A percentile compares a stretch with the other conserved stretches of the same genome.
Conservation (phyloP, 345 rosid genomes). For the Populus tremula region DNA sequence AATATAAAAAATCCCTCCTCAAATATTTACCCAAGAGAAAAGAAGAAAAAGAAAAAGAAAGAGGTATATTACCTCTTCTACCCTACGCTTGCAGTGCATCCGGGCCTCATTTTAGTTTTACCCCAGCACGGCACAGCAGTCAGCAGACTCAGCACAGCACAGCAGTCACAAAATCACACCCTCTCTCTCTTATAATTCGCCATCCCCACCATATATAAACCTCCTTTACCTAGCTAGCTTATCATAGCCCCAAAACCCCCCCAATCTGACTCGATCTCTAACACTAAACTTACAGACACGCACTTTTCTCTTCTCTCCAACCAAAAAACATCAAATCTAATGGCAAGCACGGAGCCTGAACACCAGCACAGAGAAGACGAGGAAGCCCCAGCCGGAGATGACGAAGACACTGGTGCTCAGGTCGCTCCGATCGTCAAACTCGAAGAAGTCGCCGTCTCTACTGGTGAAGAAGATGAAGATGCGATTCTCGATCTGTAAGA, state of each 20-base stretch:
- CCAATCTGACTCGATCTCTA: not conserved
- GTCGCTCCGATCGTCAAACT: slow-evolving; percentile 79
- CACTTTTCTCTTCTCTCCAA: not conserved
- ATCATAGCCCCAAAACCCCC: not conserved
- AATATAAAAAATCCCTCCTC: not conserved
- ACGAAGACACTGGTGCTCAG: slow-evolving; percentile 95
- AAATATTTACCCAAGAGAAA: not conserved
- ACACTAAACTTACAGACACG: not conserved
- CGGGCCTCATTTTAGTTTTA: no score
- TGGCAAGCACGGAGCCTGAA: slow-evolving; percentile 60
- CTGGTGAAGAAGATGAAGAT: slow-evolving; percentile 91
- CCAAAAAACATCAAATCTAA: slow-evolving; percentile 13
- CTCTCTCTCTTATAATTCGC: not conserved
- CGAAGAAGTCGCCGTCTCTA: slow-evolving; percentile 75
- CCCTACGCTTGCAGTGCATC: no score
- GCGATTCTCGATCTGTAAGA: slow-evolving; percentile 73
- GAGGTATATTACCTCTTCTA: no score
- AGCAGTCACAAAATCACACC: no score
- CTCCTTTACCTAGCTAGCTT: not conserved
- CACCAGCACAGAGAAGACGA: slow-evolving; percentile 60
- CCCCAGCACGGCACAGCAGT: no score
- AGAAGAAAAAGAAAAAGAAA: not conserved
- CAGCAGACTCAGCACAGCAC: no score
- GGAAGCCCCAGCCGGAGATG: slow-evolving; percentile 64
- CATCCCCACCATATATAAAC: not conserved